phyloP scores from a whole-genome alignment of 2,329 filamentous ascomycete genomes.

The Coleophoma eucalyptorum region DNA sequence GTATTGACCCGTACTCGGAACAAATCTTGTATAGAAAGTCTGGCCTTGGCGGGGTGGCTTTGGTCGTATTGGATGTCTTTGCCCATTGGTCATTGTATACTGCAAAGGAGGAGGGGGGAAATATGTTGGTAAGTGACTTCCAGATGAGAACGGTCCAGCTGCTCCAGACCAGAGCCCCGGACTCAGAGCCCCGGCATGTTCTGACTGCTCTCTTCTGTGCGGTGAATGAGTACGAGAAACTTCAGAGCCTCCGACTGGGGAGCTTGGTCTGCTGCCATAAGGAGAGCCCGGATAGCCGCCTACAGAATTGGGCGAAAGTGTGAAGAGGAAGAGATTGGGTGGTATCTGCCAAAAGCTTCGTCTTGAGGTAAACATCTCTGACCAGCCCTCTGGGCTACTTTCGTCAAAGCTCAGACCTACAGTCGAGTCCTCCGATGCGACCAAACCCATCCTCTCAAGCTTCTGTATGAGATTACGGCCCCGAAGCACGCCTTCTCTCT shows the following conservation, averaged over 20 bases:
- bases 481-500: conserved; percentile 82
- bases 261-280: conserved; percentile 47
- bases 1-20: conserved; percentile 79
- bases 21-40: conserved; percentile 83
- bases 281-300: conserved; percentile 46
- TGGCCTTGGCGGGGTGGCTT: conserved; percentile 90
- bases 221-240: conserved; percentile 23
- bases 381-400: conserved; percentile 64
- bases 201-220: conserved; percentile 26
- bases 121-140: conserved; percentile 84
- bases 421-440: conserved; percentile 70
- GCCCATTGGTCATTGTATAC: conserved; percentile 72
- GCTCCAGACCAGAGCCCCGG: conserved; percentile 31
- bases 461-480: conserved; percentile 80
- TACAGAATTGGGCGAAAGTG: conserved; percentile 53
- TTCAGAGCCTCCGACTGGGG: conserved; percentile 38
- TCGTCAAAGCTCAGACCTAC: conserved; percentile 65
- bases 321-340: conserved; percentile 82
- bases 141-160: conserved; percentile 72
- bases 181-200: conserved; percentile 34
- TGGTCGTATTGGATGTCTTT: conserved; percentile 81
- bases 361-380: conserved; percentile 76
- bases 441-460: conserved; percentile 87
- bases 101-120: conserved; percentile 81
- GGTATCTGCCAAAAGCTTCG: conserved; percentile 91